A percentile compares a stretch with the other conserved stretches of the same genome.
Evolutionary conservation across 108 stramenopile genomes (phyloP).

Genomic region (Cylindrotheca closterium): DNA sequence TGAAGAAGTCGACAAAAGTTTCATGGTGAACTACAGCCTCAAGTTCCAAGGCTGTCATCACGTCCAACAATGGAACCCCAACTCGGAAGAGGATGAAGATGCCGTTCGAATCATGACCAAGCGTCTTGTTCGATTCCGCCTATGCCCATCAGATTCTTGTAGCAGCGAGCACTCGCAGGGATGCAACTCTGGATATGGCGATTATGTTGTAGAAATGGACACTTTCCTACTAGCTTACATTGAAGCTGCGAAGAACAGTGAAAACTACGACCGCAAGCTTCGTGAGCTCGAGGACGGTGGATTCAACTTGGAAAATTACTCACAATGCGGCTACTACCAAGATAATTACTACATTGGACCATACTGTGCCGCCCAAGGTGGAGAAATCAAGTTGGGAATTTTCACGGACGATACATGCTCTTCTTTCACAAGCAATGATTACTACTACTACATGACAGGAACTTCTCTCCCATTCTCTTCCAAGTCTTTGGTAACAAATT

Average conservation of each 20-base stretch:
- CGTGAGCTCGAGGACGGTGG: conserved; percentile 26
- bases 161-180: conserved; percentile 41
- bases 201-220: conserved; percentile 83
- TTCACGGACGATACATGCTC: conserved; percentile 84
- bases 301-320: conserved; percentile 41
- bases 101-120: conserved; percentile 76
- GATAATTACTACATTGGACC: conserved; percentile 80
- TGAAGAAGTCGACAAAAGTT: conserved; percentile 19
- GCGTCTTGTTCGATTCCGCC: conserved; percentile 81
- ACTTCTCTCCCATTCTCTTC: conserved; percentile 58
- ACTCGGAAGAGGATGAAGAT: conserved; percentile 48
- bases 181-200: conserved; percentile 69
- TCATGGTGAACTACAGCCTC: conserved; percentile 64
- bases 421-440: conserved; percentile 41
- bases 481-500: conserved; percentile 48
- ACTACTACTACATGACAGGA: conserved; percentile 23
- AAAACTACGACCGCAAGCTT: conserved; percentile 4
- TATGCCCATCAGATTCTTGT: conserved; percentile 73
- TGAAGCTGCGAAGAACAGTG: conserved; percentile 38
- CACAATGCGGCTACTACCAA: conserved; percentile 31
- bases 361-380: conserved; percentile 83
- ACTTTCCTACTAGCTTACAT: conserved; percentile 69
- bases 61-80: conserved; percentile 74
- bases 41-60: conserved; percentile 88
- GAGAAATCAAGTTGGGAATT: conserved; percentile 74